Evolutionary conservation across 495 filamentous ascomycete genomes (phyloP).

Genomic region (Penicillium argentinense): DNA sequence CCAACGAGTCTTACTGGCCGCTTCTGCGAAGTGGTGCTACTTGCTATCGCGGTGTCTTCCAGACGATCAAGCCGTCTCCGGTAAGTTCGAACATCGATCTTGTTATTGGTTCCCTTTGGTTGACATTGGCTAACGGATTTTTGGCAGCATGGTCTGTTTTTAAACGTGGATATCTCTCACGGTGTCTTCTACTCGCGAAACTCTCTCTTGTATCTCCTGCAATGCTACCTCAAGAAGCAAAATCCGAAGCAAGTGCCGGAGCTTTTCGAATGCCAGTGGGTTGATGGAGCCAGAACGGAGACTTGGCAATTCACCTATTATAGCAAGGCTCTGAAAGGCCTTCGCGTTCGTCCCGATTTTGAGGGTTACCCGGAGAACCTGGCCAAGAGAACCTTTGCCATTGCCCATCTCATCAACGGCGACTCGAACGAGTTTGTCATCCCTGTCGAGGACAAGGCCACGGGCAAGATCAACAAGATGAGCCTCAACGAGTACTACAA

Average conservation of each 20-base stretch:
- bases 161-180: constrained; percentile 72
- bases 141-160: constrained; percentile 53
- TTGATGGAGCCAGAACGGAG: constrained; percentile 18
- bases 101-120: too few species aligned
- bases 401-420: constrained; percentile 59
- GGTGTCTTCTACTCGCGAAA: constrained; percentile 41
- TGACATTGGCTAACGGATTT: too few species aligned
- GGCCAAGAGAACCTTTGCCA: constrained; percentile 52
- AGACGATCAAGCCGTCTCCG: constrained; percentile 68
- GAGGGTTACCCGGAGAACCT: constrained; percentile 49
- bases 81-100: constrained; percentile 48
- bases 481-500: constrained; percentile 67
- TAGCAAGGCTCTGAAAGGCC: constrained; percentile 53
- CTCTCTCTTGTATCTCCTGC: constrained; percentile 30
- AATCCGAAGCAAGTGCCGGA: too few species aligned
- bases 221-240: too few species aligned
- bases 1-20: constrained; percentile 8
- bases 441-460: constrained; percentile 51
- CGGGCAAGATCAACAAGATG: constrained; percentile 37
- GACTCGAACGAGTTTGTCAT: constrained; percentile 60
- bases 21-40: constrained; percentile 54
- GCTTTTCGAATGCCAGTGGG: background rate
- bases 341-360: constrained; percentile 68
- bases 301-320: constrained; percentile 22
- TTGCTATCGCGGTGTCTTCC: constrained; percentile 82